Percentiles rank a stretch among this genome's conserved stretches.
Conservation (phyloP, 768 basidiomycete species). For the Leccinum imitatum region DNA sequence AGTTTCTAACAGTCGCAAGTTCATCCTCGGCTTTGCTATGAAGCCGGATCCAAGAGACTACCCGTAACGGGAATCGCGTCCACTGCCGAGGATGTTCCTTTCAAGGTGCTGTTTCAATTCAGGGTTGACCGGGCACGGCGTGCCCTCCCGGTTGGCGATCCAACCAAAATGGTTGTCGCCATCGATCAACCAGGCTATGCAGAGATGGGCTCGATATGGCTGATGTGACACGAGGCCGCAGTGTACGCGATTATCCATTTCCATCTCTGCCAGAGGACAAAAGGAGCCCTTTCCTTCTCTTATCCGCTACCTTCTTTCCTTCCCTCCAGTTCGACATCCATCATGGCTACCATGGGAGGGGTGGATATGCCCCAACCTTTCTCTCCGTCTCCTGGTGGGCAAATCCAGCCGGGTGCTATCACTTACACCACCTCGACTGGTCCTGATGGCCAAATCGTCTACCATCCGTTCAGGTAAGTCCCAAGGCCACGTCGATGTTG, state of each 20-base stretch:
- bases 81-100: not conserved
- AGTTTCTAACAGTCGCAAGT: not conserved
- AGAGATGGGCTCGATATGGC: slow-evolving; percentile 35
- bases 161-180: not conserved
- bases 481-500: not conserved
- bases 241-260: slow-evolving; percentile 18
- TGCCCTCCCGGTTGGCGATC: not conserved
- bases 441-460: slow-evolving; percentile 60
- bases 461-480: slow-evolving; percentile 74
- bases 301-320: slow-evolving; percentile 12
- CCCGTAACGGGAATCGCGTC: not conserved
- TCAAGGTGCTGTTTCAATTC: not conserved
- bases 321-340: slow-evolving; percentile 17
- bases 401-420: slow-evolving; percentile 65
- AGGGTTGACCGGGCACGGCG: not conserved
- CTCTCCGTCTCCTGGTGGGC: slow-evolving; percentile 33
- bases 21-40: not conserved
- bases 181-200: slow-evolving; percentile 10
- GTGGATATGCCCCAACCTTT: slow-evolving; percentile 32
- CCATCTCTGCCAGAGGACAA: slow-evolving; percentile 17
- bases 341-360: slow-evolving; percentile 24
- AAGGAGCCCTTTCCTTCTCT: slow-evolving; percentile 12
- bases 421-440: slow-evolving; percentile 69
- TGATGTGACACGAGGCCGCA: slow-evolving; percentile 27
- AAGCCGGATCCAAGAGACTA: not conserved